A percentile compares a stretch with the other conserved stretches of the same genome.
Conservation (phyloP, 768 basidiomycete species). For the Pleurotus tuoliensis region DNA sequence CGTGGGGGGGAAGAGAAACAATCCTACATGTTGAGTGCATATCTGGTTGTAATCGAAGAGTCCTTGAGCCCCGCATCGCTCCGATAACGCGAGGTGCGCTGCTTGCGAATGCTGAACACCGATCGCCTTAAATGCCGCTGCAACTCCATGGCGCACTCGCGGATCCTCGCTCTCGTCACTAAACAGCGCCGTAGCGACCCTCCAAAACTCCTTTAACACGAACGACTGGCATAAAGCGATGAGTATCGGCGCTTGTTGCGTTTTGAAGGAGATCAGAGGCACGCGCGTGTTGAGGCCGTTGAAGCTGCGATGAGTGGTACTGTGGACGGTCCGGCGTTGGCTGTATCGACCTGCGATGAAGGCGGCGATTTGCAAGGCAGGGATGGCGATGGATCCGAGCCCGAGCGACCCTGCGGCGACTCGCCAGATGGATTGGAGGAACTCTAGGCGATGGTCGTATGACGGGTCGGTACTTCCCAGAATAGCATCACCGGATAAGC, state of each 20-base stretch:
- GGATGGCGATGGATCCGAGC: slow-evolving; percentile 19
- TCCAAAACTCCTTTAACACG: slow-evolving; percentile 30
- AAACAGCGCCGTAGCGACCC: slow-evolving; percentile 22
- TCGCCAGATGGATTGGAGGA: slow-evolving; percentile 25
- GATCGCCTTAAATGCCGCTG: slow-evolving; percentile 18
- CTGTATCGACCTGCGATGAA: slow-evolving; percentile 27
- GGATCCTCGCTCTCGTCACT: slow-evolving; percentile 14
- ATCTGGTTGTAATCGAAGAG: slow-evolving; percentile 35
- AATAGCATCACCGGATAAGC: slow-evolving; percentile 25
- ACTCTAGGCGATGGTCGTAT: slow-evolving; percentile 11
- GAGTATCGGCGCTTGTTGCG: slow-evolving; percentile 37
- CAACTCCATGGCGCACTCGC: slow-evolving; percentile 18
- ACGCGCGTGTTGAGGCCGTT: neutral
- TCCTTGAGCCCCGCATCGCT: slow-evolving; percentile 42
- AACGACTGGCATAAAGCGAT: slow-evolving; percentile 28
- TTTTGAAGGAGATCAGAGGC: slow-evolving; percentile 34
- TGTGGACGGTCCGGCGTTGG: slow-evolving; percentile 21
- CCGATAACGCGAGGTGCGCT: slow-evolving; percentile 17
- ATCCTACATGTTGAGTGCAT: slow-evolving; percentile 22
- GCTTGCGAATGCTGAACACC: slow-evolving; percentile 14
- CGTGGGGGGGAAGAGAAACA: neutral
- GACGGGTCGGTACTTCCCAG: slow-evolving; percentile 19
- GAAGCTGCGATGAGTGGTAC: slow-evolving; percentile 10
- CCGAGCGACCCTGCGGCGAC: slow-evolving; percentile 29
- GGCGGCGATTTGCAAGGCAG: slow-evolving; percentile 18